Evolutionary conservation across 2,329 filamentous ascomycete species (phyloP), one percentile per base, ranked within the genome.

Genomic region (Botrytis porri): DNA sequence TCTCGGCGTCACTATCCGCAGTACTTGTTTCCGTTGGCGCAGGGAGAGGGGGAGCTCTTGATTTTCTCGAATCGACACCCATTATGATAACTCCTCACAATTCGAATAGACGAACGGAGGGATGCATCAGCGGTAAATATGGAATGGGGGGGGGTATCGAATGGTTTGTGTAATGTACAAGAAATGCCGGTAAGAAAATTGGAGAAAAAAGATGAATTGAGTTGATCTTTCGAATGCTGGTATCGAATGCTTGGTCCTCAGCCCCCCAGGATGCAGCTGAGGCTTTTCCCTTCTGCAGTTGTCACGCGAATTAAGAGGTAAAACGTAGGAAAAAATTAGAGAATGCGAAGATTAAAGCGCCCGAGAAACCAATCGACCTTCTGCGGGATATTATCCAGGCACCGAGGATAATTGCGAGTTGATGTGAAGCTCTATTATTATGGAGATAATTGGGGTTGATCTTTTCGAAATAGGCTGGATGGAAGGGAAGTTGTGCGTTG

Each of bases 11-110:
- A 74, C 86, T 86, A 74, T 86, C 77, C 39, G 70, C 60, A 29
- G 39, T 67, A 32, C 70, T 72, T 81, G 91, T 91, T 83, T 93
- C 92, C 81, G 93, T 95, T 77, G 93, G 93, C 79, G 91, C 91
- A 80, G 93, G 93, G 80, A 95, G 86, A 79, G 92, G 92, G 81
- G 89, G 89, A 78, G 85, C 84, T 88, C 80, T 85, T 75, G 85
- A 84, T 88, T 80, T 85, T 75, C 74, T 76, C 48, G 75, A 76
- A 65, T 81, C 79, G 74, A 76, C 76, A 74, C 79, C 80, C 80
- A 82, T 82, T 75, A 63, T 80, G 75, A 60, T 60, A 37, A 62
- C 32, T 60, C 62, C 51, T 72, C 70, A 72, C 70, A 61, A 61
- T 41, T 60, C 63, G 51, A 32, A 67, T 69, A 43, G 37, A 72